Conservation (phyloP, 108 stramenopile genomes). For the Nitzschia palea region DNA sequence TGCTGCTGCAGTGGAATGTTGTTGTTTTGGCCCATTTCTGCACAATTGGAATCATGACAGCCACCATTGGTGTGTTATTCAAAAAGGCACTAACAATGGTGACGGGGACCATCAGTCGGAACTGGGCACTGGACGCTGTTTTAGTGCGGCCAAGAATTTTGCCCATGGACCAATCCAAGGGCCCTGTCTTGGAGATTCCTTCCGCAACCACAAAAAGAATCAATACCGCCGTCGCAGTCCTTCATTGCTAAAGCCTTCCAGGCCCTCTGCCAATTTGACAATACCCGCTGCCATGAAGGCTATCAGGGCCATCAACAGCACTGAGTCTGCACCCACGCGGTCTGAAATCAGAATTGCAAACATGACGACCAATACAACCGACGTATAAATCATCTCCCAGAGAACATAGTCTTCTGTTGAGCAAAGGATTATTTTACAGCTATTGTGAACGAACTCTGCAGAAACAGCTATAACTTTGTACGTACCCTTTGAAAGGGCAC, state of each 20-base stretch:
- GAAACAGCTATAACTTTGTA: no score
- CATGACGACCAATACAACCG: slow-evolving; percentile 62
- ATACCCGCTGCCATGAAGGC: slow-evolving; percentile 73
- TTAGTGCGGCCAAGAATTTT: slow-evolving; percentile 74
- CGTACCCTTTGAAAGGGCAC: no score
- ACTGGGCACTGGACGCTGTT: slow-evolving; percentile 61
- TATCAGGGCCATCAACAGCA: slow-evolving; percentile 72
- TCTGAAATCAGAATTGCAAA: slow-evolving; percentile 67
- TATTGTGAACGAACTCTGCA: no score
- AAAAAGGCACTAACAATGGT: slow-evolving; percentile 76
- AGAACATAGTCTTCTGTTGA: slow-evolving; percentile 11
- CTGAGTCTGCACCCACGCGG: slow-evolving; percentile 62
- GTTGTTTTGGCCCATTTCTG: slow-evolving; percentile 77
- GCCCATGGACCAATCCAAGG: slow-evolving; percentile 87
- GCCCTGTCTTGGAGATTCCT: slow-evolving; percentile 79
- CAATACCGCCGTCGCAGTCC: slow-evolving; percentile 78
- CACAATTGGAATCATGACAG: slow-evolving; percentile 90
- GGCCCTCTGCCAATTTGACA: slow-evolving; percentile 62
- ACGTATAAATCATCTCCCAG: slow-evolving; percentile 68
- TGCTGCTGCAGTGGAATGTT: slow-evolving; percentile 63
- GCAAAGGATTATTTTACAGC: no score
- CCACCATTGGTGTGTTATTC: slow-evolving; percentile 89
- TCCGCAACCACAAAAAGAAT: slow-evolving; percentile 85
- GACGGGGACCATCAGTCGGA: slow-evolving; percentile 72
- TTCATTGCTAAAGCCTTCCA: slow-evolving; percentile 83